Evolutionary conservation across 1,284 basidiomycete species (phyloP), one percentile per base, ranked within the genome.

Genomic region (Malassezia cuniculi): DNA sequence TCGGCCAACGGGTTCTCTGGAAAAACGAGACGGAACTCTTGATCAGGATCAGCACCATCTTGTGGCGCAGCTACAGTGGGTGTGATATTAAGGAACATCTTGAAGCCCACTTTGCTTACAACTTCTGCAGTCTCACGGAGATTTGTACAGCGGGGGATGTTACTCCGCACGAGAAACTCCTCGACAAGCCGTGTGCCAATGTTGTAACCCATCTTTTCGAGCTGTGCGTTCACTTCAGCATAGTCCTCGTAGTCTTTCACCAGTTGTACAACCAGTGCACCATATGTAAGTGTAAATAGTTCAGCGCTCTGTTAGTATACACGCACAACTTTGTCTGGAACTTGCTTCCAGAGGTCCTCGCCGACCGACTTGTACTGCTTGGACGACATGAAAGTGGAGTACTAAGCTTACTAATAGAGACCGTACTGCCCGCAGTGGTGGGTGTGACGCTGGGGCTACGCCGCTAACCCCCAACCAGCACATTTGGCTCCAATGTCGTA

Each of bases 241-340:
- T 94, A 97, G 72, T 97, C 89, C 66, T 99, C 90, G 63, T 95
- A 97, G 70, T 99, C 93, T 68, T 95, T 90, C 56, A 97, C 86
- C 48, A 99, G 77, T 71, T 99, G 93, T 25, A 95, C 86, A 34
- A 99, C 93, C 32, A 97, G 76, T 12, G 89, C 86, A 36, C 93
- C 93, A 59, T 99, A 99, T 17, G 90, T 97, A 47, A 97, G 71
- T 3, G 89, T 82, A 69, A 99, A 97, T 15, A 97, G 76, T 70
- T 99, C 93, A 57, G 86, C 85, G 68, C 93, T 97, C 55, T 60
- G 32, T 7, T 4, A 10, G 27, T 31, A 0, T 11, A 15, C 2
- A 51, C 61, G 29, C 43, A 64, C 61, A 8, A 68, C 52, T 43
- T 68, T 68, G n/a, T 66, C 61, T 16, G 61, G 54, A 28, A 53